Conservation (phyloP, 305 asterid genomes). For the Solanum hybrid region DNA sequence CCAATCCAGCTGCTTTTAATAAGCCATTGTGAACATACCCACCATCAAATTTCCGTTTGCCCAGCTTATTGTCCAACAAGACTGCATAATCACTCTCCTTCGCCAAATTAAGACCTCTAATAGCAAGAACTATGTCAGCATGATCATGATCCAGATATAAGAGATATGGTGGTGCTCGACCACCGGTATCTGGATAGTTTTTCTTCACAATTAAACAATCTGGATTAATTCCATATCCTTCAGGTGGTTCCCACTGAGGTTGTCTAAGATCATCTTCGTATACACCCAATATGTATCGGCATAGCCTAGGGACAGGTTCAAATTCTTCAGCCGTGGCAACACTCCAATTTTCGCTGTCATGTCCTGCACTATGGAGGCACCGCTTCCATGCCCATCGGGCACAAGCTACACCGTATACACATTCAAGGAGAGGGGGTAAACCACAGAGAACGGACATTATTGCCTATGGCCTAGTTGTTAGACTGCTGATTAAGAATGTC, state of each 20-base stretch:
- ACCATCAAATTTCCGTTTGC: conserved; percentile 65
- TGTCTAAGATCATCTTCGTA: conserved; percentile 60
- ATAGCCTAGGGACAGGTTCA: conserved; percentile 77
- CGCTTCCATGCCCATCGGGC: conserved; percentile 96
- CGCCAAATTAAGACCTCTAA: conserved; percentile 80
- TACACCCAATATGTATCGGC: conserved; percentile 69
- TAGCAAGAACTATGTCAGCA: conserved; percentile 69
- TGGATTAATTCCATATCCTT: conserved; percentile 65
- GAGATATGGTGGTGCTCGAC: conserved; percentile 63
- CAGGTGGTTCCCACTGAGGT: conserved; percentile 82
- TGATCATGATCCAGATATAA: conserved; percentile 65
- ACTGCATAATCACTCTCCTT: conserved; percentile 79
- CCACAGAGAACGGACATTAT: conserved; percentile 71
- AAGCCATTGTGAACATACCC: conserved; percentile 90
- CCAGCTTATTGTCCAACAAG: conserved; percentile 73
- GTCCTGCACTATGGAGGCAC: conserved; percentile 70
- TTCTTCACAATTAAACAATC: conserved; percentile 45
- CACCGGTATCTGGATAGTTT: conserved; percentile 49
- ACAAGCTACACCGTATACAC: conserved; percentile 74
- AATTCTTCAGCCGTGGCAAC: conserved; percentile 61
- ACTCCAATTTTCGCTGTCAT: conserved; percentile 78
- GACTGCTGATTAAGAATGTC: neutral
- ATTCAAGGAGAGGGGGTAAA: conserved; percentile 70
- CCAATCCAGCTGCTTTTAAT: conserved; percentile 64
- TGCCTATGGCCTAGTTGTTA: conserved; percentile 1